Percentiles rank a stretch among this genome's conserved stretches.
These are phyloP conservation scores for Cyclostephanos tholiformis DNA, from an alignment of 108 stramenopile genomes.

Conservation along the genomic window DNA sequence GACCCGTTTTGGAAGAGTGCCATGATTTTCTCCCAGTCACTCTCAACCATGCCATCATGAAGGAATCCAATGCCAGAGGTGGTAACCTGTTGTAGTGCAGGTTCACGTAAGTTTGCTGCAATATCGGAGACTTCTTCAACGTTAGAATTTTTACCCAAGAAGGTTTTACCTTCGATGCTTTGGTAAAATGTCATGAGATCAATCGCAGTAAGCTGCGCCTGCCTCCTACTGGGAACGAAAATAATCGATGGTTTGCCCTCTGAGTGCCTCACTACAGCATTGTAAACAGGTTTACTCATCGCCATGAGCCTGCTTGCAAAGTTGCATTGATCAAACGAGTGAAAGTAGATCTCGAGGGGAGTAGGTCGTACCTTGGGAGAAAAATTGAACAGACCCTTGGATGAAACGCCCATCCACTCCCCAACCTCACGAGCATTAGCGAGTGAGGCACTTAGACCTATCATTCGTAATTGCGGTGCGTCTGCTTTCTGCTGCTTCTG, in stretches of 20 bases:
- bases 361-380: constrained; percentile 91
- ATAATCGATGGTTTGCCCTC: constrained; percentile 82
- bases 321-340: constrained; percentile 94
- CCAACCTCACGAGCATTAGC: constrained; percentile 98
- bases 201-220: constrained; percentile 97
- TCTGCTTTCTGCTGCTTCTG: constrained; percentile 62
- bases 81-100: constrained; percentile 86
- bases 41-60: constrained; percentile 86
- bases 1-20: constrained; percentile 68
- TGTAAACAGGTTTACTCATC: constrained; percentile 97
- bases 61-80: constrained; percentile 91
- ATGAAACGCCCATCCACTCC: constrained; percentile 96
- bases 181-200: constrained; percentile 94
- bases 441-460: constrained; percentile 91
- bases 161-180: constrained; percentile 61
- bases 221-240: constrained; percentile 95
- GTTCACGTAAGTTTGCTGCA: constrained; percentile 65
- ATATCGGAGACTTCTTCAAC: constrained; percentile 30
- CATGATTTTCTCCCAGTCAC: constrained; percentile 77
- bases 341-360: constrained; percentile 93
- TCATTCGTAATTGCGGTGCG: constrained; percentile 71
- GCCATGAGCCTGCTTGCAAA: constrained; percentile 90
- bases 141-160: constrained; percentile 47
- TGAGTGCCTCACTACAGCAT: constrained; percentile 75
- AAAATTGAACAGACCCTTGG: constrained; percentile 92